Base-by-base conservation (phyloP, 306 rosid genomes). In the Trifolium dubium region DNA sequence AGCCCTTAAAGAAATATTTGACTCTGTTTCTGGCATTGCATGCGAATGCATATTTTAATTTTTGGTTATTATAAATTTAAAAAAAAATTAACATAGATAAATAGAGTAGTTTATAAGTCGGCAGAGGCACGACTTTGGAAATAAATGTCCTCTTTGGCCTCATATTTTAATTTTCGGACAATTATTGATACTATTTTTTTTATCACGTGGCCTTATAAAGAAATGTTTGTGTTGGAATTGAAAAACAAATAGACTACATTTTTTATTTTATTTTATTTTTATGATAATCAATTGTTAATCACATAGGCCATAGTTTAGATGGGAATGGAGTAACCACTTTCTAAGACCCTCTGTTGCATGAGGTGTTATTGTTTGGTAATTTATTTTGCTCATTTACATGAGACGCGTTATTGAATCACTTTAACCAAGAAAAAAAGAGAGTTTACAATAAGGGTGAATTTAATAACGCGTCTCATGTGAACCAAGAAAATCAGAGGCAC, bases 101-200 rank as follows among this genome's bases (percentile, higher is more conserved):
- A 9, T 61, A 62, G 17, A 68, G 5, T 61, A 62, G 17, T 53
- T 71, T 64, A 64, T 58, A 46, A 44, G 58, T 10, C 67, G 40
- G 84, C 80, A 41, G 30, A 73, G 37, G 77, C 62, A 74, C 63
- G 72, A 80, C 65, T 54, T 80, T 15, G n/a, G 47, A 67, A 66
- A n/a, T 28, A 2, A 3, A 3, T 43, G 10, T 46, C 11, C 19
- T 9, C 8, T 47, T 3, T 4, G 23, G 19, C 44, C n/a, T n/a
- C n/a, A 17, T 54, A 71, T 31, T 43, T 64, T 43, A 29, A 69
- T 31, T 49, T 59, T 47, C 39, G 23, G 2, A 73, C 61, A 14
- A 18, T 30, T 40, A 15, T 12, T 47, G 37, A 30, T 39, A 29
- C 0, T 29, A 12, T 1, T 29, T 19, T 19, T 41, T 10, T 32